These are phyloP conservation scores for Zoysia matrella DNA, from an alignment of 202 grass and related monocot species.

Conservation along the genomic window DNA sequence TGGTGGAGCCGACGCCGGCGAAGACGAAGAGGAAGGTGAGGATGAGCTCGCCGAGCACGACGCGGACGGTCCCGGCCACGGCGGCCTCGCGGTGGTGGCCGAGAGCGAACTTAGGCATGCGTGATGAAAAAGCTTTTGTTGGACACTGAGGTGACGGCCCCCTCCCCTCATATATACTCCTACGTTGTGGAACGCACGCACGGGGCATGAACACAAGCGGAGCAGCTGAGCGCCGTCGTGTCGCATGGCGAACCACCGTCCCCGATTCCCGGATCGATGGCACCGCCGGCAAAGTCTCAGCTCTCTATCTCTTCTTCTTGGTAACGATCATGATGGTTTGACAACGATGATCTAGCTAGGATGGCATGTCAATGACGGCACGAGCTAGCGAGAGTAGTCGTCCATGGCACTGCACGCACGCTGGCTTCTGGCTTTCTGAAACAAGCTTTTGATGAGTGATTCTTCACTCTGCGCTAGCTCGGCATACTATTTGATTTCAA, in stretches of 20 bases:
- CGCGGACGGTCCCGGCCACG: slow-evolving; percentile 67
- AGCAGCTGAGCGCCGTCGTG: background rate
- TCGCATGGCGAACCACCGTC: background rate
- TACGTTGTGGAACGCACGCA: too few relatives aligned
- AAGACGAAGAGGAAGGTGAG: slow-evolving; percentile 41
- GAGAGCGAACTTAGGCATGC: slow-evolving; percentile 76
- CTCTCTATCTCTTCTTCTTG: too few relatives aligned
- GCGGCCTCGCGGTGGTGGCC: slow-evolving; percentile 60
- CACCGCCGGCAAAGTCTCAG: background rate
- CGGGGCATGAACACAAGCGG: background rate
- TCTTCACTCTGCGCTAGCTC: too few relatives aligned
- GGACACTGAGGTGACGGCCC: background rate
- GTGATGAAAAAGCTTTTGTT: background rate
- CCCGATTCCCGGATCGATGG: background rate
- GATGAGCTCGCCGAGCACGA: slow-evolving; percentile 70
- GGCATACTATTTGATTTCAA: too few relatives aligned
- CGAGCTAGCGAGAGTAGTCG: too few relatives aligned
- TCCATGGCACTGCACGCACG: too few relatives aligned
- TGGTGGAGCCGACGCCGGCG: slow-evolving; percentile 71
- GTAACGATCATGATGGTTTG: too few relatives aligned
- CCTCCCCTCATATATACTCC: too few relatives aligned
- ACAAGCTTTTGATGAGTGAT: too few relatives aligned
- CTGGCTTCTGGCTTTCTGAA: too few relatives aligned
- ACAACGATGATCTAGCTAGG: too few relatives aligned
- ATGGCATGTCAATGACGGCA: too few relatives aligned